These are phyloP conservation scores for Pseudogymnoascus sp. DNA, from an alignment of 2,329 filamentous ascomycete genomes.

Conservation along the genomic window DNA sequence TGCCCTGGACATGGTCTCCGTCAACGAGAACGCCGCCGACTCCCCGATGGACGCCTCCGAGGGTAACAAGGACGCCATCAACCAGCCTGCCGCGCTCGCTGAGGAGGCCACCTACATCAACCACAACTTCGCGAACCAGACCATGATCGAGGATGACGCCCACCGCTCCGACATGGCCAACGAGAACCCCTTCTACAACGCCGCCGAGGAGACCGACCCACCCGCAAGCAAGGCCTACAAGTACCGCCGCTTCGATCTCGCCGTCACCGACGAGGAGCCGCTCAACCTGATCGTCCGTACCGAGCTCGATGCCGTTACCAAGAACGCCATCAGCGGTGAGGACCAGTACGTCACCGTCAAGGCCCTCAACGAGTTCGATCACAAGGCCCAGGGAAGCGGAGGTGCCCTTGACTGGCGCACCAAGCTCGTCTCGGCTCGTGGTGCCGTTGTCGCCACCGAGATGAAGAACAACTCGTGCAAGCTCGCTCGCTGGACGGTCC, in stretches of 20 bases:
- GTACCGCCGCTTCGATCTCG: constrained; percentile 94
- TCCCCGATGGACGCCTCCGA: constrained; percentile 87
- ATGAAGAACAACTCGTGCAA: constrained; percentile 99
- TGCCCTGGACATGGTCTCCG: constrained; percentile 91
- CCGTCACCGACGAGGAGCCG: constrained; percentile 82
- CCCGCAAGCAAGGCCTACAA: constrained; percentile 96
- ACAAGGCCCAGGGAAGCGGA: constrained; percentile 90
- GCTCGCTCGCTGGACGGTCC: constrained; percentile 93
- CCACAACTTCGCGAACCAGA: constrained; percentile 98
- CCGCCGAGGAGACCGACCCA: constrained; percentile 84
- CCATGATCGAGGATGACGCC: constrained; percentile 73
- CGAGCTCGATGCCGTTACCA: constrained; percentile 90
- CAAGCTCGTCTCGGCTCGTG: constrained; percentile 89
- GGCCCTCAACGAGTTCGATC: constrained; percentile 98
- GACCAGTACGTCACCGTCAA: constrained; percentile 90
- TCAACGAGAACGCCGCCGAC: constrained; percentile 97
- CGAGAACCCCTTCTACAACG: constrained; percentile 96
- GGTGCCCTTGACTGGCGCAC: constrained; percentile 94
- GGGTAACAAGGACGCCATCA: constrained; percentile 88
- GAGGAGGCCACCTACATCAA: constrained; percentile 99
- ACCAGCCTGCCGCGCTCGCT: constrained; percentile 86
- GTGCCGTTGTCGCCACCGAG: constrained; percentile 95
- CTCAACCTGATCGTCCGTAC: constrained; percentile 89
- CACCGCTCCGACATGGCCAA: constrained; percentile 77
- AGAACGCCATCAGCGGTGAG: constrained; percentile 86